Evolutionary conservation across 2,329 filamentous ascomycete genomes (phyloP), one percentile per base, ranked within the genome.

Genomic region (Fusarium sp.): DNA sequence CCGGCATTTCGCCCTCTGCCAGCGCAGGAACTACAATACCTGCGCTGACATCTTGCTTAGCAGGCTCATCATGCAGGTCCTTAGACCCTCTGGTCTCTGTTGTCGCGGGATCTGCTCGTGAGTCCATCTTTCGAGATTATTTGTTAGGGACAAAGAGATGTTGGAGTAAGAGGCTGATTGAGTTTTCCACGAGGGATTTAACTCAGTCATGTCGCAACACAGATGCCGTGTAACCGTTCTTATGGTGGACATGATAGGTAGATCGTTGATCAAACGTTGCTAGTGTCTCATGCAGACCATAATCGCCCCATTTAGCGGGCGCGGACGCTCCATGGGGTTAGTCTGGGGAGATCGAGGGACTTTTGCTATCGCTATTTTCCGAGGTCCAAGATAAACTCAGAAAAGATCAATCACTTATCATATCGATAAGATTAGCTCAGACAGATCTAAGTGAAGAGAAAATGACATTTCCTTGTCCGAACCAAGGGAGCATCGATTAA

Each of bases 191-290:
- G 64, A 68, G 65, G 65, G 29, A 63, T 68, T 68, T 68, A 68
- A 52, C 39, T 41, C 29, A 8, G 38, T 36, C 31, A 8, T 44
- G 33, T 35, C 18, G 4, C 33, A 20, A 20, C n/a, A 33, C 20
- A 47, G 42, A 53, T 68, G 65, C 65, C 65, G 65, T 68, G 50
- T 68, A 68, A 68, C 65, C 65, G 64, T 35, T 27, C 27, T 25
- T 35, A 33, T 46, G 49, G 18, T 38, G 50, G 33, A 39, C 25
- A 33, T 56, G 44, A 60, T 67, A 62, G 64, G 63, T 49, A 62
- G 47, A 56, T 55, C 15, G 36, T 22, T 56, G 63, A 27, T 56
- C 41, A 33, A 41, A 44, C 17, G 17, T 36, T 33, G 55, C 65
- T 68, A 68, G 63, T 39, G 64, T 58, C 33, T 58, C 38, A 65